A percentile compares a stretch with the other conserved stretches of the same genome.
These are phyloP conservation scores for Calonectria hongkongensis DNA, from an alignment of 2,329 filamentous ascomycete genomes.

Conservation along the genomic window DNA sequence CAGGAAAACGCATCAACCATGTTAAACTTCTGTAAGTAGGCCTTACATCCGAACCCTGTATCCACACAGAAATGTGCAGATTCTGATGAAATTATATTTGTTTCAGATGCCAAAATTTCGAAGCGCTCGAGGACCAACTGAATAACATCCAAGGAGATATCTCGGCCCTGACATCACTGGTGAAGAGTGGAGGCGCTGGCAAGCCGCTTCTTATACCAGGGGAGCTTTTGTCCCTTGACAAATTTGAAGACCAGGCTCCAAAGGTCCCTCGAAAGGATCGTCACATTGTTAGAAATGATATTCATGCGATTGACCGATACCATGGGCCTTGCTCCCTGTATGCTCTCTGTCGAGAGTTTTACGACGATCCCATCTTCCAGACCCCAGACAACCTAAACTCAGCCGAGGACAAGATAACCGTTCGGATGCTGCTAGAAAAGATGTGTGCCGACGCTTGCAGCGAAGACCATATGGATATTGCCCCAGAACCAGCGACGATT, in stretches of 20 bases:
- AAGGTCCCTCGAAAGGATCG: constrained; percentile 39
- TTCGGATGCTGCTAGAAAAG: constrained; percentile 46
- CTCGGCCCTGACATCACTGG: constrained; percentile 52
- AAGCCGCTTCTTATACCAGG: constrained; percentile 36
- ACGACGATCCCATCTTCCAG: constrained; percentile 47
- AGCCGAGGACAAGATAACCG: constrained; percentile 20
- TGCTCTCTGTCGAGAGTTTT: constrained; percentile 52
- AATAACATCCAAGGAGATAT: constrained; percentile 54
- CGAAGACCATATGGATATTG: constrained; percentile 50
- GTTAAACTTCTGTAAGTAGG: constrained; percentile 55
- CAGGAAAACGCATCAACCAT: constrained; percentile 55
- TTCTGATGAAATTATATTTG: constrained; percentile 44
- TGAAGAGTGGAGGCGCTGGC: constrained; percentile 45
- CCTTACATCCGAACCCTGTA: constrained; percentile 26
- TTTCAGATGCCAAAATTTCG: constrained; percentile 55
- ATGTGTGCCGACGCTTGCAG: constrained; percentile 49
- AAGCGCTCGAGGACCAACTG: constrained; percentile 53
- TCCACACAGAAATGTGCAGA: constrained; percentile 32
- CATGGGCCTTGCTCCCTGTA: constrained; percentile 53
- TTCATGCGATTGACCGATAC: constrained; percentile 49
- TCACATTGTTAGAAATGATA: constrained; percentile 48
- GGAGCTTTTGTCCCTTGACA: constrained; percentile 39
- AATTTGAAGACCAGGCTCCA: constrained; percentile 7
- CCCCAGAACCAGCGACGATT: constrained; percentile 41
- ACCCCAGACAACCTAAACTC: constrained; percentile 9